Conservation (phyloP, 75 land plant genomes). For the Gnetum montanum region DNA sequence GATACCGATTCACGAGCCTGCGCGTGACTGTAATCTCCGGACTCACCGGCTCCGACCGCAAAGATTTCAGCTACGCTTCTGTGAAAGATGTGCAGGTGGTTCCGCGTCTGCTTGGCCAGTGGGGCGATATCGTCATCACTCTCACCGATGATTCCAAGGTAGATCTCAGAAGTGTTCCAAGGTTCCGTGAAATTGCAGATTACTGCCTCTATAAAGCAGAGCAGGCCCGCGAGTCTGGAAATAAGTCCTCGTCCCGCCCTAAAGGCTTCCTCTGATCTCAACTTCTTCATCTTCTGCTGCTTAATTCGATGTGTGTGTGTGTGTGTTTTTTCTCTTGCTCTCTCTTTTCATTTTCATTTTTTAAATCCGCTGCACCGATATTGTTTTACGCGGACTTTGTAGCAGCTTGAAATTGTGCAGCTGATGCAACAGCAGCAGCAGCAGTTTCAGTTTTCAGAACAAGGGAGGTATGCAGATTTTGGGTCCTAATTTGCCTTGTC, state of each 20-base stretch:
- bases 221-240: neutral
- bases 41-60: slow-evolving; percentile 71
- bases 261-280: slow-evolving; percentile 17
- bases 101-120: slow-evolving; percentile 86
- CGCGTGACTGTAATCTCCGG: slow-evolving; percentile 89
- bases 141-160: slow-evolving; percentile 80
- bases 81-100: slow-evolving; percentile 79
- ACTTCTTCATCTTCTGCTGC: no score
- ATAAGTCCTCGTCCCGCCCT: slow-evolving; percentile 8
- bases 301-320: no score
- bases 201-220: slow-evolving; percentile 61
- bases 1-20: slow-evolving; percentile 81
- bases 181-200: slow-evolving; percentile 76
- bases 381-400: no score
- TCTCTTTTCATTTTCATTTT: no score
- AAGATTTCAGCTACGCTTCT: slow-evolving; percentile 65
- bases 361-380: no score
- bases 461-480: no score
- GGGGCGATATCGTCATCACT: slow-evolving; percentile 88
- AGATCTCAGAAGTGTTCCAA: slow-evolving; percentile 81
- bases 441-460: no score
- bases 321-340: no score
- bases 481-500: no score
- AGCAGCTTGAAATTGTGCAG: no score
- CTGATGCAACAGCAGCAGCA: no score